phyloP scores from a whole-genome alignment of 2,329 filamentous ascomycete genomes.

The Ophiostoma ulmi region DNA sequence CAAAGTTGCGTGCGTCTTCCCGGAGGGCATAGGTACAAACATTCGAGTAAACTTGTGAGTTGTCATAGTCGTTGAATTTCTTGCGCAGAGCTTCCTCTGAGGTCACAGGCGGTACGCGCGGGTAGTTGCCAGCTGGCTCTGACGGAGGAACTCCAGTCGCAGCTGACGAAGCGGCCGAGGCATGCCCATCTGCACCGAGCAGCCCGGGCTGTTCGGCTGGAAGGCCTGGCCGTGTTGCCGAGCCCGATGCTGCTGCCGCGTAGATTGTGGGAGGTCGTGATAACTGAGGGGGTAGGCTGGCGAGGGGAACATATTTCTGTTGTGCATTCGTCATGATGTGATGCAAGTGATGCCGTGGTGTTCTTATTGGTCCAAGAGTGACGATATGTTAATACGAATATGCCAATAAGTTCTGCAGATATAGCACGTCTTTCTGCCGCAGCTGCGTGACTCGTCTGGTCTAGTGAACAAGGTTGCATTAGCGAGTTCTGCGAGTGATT shows the following conservation, averaged over 20 bases:
- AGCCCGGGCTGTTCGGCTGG: background rate
- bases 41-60: conserved; percentile 41
- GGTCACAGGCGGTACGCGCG: background rate
- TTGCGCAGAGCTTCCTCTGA: background rate
- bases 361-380: background rate
- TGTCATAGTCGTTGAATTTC: conserved; percentile 51
- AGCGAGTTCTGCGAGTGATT: background rate
- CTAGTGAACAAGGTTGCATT: background rate
- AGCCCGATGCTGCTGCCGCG: background rate
- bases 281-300: background rate
- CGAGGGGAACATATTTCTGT: background rate
- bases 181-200: background rate
- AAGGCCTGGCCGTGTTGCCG: background rate
- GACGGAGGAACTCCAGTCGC: background rate
- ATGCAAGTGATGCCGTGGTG: background rate
- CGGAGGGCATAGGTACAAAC: conserved; percentile 41
- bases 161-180: background rate
- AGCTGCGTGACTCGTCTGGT: background rate
- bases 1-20: conserved; percentile 51
- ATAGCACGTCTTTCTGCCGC: background rate
- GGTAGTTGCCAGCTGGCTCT: background rate
- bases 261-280: background rate
- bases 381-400: background rate
- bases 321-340: background rate
- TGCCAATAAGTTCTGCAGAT: background rate